A percentile compares a stretch with the other conserved stretches of the same genome.
phyloP scores from a whole-genome alignment of 176 grass and related monocot genomes.

The Alopecurus myosuroides region DNA sequence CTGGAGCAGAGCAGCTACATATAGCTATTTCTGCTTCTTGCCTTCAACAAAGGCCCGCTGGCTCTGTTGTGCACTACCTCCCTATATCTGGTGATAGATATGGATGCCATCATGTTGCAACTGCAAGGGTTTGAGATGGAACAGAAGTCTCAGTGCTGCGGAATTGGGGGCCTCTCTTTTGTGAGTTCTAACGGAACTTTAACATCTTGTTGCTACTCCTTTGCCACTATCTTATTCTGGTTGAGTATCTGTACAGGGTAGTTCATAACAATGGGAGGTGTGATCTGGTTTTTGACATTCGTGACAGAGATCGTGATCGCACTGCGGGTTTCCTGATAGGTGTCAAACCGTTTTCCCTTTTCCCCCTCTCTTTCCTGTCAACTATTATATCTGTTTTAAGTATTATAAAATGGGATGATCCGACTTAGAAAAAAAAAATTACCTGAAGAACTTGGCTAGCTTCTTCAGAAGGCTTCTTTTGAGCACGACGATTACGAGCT shows the following conservation, averaged over 20 bases:
- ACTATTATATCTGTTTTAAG: background rate
- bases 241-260: background rate
- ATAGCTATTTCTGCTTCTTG: background rate
- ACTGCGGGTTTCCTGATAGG: background rate
- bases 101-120: background rate
- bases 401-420: background rate
- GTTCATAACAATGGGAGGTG: background rate
- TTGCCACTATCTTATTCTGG: background rate
- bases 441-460: slow-evolving; percentile 95
- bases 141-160: too few species aligned
- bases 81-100: background rate
- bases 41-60: background rate
- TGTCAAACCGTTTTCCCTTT: background rate
- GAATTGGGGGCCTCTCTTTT: too few species aligned
- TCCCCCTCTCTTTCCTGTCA: background rate
- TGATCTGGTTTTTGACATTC: background rate
- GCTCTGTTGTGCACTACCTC: background rate
- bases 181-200: too few species aligned
- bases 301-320: background rate
- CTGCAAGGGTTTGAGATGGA: background rate
- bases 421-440: background rate
- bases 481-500: slow-evolving; percentile 69
- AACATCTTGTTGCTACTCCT: background rate
- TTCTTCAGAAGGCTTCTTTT: slow-evolving; percentile 98
- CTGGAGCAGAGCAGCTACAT: background rate